A percentile compares a stretch with the other conserved stretches of the same genome.
These are phyloP conservation scores for Populus alba DNA, from an alignment of 345 rosid genomes.

Conservation along the genomic window DNA sequence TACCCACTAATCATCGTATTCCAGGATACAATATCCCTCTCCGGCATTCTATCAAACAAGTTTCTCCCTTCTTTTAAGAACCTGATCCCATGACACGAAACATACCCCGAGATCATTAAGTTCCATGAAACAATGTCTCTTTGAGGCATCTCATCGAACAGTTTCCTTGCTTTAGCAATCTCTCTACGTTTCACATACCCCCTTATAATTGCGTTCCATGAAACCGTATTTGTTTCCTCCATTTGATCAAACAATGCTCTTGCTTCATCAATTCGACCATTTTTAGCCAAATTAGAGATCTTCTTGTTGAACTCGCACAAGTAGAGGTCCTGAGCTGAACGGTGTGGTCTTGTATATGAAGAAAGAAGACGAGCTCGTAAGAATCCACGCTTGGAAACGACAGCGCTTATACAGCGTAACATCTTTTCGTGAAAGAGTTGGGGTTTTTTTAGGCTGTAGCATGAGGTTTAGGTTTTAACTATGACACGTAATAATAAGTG, in stretches of 20 bases:
- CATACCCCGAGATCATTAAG: slow-evolving; percentile 59
- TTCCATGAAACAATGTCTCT: slow-evolving; percentile 68
- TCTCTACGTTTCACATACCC: slow-evolving; percentile 49
- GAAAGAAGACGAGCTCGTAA: too few relatives aligned
- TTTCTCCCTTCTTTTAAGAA: slow-evolving; percentile 47
- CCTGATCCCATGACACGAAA: slow-evolving; percentile 43
- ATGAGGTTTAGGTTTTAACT: too few relatives aligned
- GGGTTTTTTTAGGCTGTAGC: too few relatives aligned
- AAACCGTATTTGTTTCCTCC: slow-evolving; percentile 37
- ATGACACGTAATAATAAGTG: too few relatives aligned
- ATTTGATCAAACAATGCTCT: slow-evolving; percentile 43
- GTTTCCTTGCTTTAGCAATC: slow-evolving; percentile 44
- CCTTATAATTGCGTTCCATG: slow-evolving; percentile 68
- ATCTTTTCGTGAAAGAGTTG: too few relatives aligned
- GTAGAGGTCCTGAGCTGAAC: slow-evolving; percentile 17
- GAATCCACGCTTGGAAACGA: too few relatives aligned
- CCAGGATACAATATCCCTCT: slow-evolving; percentile 56
- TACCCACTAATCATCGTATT: slow-evolving; percentile 79
- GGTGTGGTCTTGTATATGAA: neutral
- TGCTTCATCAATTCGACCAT: slow-evolving; percentile 49
- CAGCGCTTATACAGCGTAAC: too few relatives aligned
- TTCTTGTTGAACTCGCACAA: slow-evolving; percentile 40
- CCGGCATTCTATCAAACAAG: slow-evolving; percentile 66
- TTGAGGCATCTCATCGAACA: slow-evolving; percentile 61
- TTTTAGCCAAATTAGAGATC: slow-evolving; percentile 43